Percentiles rank a stretch among this genome's conserved stretches.
Conservation (phyloP, 495 filamentous ascomycete species). For the Bacidia gigantensis region DNA sequence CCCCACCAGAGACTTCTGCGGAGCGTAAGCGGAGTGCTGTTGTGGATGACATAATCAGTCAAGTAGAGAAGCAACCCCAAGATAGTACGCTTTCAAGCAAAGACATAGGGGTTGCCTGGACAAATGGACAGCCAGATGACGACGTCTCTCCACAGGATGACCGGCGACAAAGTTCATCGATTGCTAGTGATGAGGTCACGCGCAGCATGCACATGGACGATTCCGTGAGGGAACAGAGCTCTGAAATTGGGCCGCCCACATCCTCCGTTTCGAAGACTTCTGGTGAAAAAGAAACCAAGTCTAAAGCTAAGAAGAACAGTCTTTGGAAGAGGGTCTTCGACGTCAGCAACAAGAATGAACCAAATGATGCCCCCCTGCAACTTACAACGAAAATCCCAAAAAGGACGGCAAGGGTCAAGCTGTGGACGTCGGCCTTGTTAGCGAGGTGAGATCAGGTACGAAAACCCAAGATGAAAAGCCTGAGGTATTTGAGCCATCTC, state of each 20-base stretch:
- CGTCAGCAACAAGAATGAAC: conserved; percentile 6
- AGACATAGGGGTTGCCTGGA: background rate
- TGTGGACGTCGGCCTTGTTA: background rate
- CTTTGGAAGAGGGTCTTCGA: conserved; percentile 14
- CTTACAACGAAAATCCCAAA: background rate
- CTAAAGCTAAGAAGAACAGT: conserved; percentile 17
- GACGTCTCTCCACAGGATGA: background rate
- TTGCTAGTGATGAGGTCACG: too few relatives aligned
- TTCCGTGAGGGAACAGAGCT: background rate
- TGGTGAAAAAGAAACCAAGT: background rate
- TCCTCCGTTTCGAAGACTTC: background rate
- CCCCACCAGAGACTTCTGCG: conserved; percentile 4
- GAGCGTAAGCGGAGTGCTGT: conserved; percentile 8
- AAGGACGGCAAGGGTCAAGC: background rate
- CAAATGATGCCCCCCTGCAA: background rate
- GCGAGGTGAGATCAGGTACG: conserved; percentile 13
- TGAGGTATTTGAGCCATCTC: conserved; percentile 12
- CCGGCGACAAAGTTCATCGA: too few relatives aligned
- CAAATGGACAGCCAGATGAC: background rate
- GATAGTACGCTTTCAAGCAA: background rate
- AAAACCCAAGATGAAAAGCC: conserved; percentile 16
- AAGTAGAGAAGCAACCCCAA: background rate
- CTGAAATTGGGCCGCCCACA: background rate
- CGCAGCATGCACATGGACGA: too few relatives aligned
- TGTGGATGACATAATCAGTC: conserved; percentile 14